Evolutionary conservation across 306 rosid species (phyloP).

Genomic region (Fagus crenata): DNA sequence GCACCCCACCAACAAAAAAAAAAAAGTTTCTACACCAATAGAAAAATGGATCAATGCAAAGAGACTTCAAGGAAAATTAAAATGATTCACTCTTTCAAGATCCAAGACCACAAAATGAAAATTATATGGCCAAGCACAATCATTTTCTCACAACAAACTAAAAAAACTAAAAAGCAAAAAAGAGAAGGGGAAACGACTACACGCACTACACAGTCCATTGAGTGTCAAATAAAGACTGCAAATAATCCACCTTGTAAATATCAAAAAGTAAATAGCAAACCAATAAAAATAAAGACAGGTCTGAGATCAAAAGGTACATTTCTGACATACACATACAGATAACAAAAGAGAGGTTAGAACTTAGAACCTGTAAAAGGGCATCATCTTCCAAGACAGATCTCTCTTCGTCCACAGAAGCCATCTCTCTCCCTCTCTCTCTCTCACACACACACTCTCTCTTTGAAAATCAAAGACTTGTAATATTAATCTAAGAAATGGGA

Average conservation of each 20-base stretch:
- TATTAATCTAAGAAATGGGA: background rate
- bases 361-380: constrained; percentile 41
- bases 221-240: background rate
- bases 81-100: no score
- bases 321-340: background rate
- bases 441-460: background rate
- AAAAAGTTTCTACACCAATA: no score
- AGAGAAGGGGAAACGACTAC: no score
- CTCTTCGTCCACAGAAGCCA: constrained; percentile 46
- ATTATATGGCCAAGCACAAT: no score
- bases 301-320: background rate
- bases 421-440: no score
- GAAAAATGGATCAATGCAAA: no score
- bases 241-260: background rate
- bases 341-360: background rate
- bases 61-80: no score
- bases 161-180: no score
- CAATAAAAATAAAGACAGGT: background rate
- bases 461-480: background rate
- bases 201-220: no score
- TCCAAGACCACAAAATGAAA: no score
- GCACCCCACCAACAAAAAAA: no score
- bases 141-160: no score
- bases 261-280: background rate
- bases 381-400: constrained; percentile 48